Evolutionary conservation across 164 flowering plant species (phyloP), one percentile per base, ranked within the genome.

Genomic region (Paratinospora sagittata): DNA sequence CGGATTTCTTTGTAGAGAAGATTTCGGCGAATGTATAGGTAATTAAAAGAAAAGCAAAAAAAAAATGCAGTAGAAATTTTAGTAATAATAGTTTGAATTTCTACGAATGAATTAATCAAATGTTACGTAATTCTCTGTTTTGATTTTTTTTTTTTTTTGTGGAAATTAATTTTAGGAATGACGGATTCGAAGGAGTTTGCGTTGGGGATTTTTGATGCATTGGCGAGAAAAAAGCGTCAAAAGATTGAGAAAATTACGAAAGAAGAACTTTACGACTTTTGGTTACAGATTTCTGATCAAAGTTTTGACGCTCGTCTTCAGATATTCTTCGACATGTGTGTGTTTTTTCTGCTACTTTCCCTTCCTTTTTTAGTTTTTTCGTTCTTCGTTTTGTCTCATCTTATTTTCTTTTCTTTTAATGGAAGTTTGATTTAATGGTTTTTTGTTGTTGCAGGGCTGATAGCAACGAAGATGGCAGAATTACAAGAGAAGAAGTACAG

Each of bases 241-340:
- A 89, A 77, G 66, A 47, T 86, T 0, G 70, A 52, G 27, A 85
- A 67, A 76, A 83, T 96, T 19, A 88, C 82, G 0, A 91, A 88
- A 72, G 96, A 87, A 4, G 98, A 96, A 75, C 89, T 96, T 23
- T 79, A 82, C 65, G 98, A 92, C 2, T 96, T 91, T 72, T 96
- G 99, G 99, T 63, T 81, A 23, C 93, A 92, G 76, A 82, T 96
- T 70, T 86, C 99, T 0, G 97, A 92, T 63, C 89, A 91, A 72
- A 92, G 99, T 66, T 96, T 96, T 70, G 99, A 96, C 72, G 96
- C 98, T 26, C 93, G 99, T 24, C 94, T 96, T 69, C 98, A 92
- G 73, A 87, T 96, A 58, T 96, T 96, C 87, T 92, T 96, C 21
- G 99, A 96, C 85, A 92, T 92, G 99, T 91, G 23, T 1, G 36